Evolutionary conservation across 345 rosid genomes (phyloP).

Genomic region (Eucalyptus sp.): DNA sequence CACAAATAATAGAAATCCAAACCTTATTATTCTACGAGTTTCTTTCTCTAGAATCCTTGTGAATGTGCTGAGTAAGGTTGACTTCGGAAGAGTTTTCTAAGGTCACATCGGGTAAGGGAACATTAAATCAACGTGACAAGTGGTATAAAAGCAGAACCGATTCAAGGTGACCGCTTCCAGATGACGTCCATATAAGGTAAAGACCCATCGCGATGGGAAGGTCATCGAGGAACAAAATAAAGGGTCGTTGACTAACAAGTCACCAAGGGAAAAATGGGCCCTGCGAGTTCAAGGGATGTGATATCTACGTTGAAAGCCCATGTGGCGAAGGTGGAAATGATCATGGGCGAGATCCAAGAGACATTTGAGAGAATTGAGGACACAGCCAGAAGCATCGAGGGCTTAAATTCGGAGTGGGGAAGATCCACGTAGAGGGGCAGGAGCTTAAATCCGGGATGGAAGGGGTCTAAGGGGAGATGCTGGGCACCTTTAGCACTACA

Average conservation of each 20-base stretch:
- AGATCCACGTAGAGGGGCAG: neutral
- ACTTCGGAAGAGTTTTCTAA: too few relatives aligned
- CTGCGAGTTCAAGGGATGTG: neutral
- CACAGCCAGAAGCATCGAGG: neutral
- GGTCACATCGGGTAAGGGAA: too few relatives aligned
- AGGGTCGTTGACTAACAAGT: neutral
- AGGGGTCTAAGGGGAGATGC: neutral
- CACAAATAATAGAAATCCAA: too few relatives aligned
- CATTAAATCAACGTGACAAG: neutral
- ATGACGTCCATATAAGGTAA: neutral
- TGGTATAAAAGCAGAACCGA: too few relatives aligned
- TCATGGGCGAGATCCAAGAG: neutral
- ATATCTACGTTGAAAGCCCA: neutral
- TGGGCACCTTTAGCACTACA: neutral
- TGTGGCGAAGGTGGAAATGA: neutral
- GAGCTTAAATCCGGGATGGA: neutral
- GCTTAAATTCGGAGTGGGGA: neutral
- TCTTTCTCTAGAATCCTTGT: too few relatives aligned
- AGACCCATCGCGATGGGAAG: neutral
- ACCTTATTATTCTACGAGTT: too few relatives aligned
- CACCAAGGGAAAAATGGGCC: neutral
- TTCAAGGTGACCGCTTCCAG: neutral
- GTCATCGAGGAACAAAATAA: neutral
- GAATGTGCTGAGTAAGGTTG: too few relatives aligned
- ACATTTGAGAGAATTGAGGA: too few relatives aligned